Percentiles rank a stretch among this genome's conserved stretches.
These are phyloP conservation scores for Nemania serpens DNA, from an alignment of 2,329 filamentous ascomycete species.

Conservation along the genomic window DNA sequence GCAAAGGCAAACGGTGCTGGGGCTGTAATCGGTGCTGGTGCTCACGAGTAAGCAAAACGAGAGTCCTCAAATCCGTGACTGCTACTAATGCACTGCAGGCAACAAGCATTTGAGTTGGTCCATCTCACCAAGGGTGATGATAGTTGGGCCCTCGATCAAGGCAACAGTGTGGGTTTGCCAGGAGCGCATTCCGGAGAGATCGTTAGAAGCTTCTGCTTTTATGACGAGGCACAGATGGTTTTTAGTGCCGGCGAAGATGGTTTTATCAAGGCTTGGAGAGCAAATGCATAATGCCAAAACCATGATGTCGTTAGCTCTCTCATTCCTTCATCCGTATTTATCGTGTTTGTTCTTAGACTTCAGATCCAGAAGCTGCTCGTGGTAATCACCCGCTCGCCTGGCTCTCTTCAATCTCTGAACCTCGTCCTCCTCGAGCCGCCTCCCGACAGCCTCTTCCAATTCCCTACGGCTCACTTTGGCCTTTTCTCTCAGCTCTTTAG, in stretches of 20 bases:
- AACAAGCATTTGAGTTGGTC: slow-evolving; percentile 63
- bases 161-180: slow-evolving; percentile 61
- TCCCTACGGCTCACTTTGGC: slow-evolving; percentile 87
- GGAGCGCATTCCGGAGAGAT: slow-evolving; percentile 68
- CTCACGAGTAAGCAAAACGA: slow-evolving; percentile 62
- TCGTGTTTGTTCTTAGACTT: slow-evolving; percentile 94
- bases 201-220: slow-evolving; percentile 66
- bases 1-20: slow-evolving; percentile 62
- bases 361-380: slow-evolving; percentile 82
- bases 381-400: slow-evolving; percentile 83
- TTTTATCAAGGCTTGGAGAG: slow-evolving; percentile 61
- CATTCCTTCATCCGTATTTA: slow-evolving; percentile 64
- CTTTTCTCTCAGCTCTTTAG: slow-evolving; percentile 80
- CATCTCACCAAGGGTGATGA: slow-evolving; percentile 58
- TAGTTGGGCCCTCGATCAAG: slow-evolving; percentile 59
- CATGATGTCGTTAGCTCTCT: slow-evolving; percentile 9
- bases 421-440: slow-evolving; percentile 81
- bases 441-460: slow-evolving; percentile 78
- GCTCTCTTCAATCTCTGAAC: slow-evolving; percentile 82
- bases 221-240: slow-evolving; percentile 62
- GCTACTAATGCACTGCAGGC: slow-evolving; percentile 28
- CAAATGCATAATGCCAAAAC: slow-evolving; percentile 34
- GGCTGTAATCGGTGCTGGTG: slow-evolving; percentile 67
- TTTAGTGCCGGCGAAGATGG: slow-evolving; percentile 65
- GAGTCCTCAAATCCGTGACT: background rate